Conservation (phyloP, 2,329 filamentous ascomycete genomes). For the Diaporthe ilicicola region DNA sequence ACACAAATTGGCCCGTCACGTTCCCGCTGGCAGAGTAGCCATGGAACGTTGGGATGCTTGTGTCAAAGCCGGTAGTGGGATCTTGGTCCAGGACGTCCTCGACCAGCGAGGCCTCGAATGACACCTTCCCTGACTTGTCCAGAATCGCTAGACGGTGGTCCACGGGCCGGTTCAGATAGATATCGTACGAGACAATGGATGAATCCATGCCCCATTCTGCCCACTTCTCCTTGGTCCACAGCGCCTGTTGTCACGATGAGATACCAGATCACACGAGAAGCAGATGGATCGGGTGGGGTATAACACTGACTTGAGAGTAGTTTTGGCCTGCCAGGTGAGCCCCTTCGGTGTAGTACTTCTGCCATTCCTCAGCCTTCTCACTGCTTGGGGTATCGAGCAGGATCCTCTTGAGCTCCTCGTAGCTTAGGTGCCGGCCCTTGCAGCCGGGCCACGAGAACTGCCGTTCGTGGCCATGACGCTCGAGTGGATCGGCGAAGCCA, state of each 20-base stretch:
- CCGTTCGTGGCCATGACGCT: conserved; percentile 41
- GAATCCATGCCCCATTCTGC: conserved; percentile 73
- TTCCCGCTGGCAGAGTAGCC: conserved; percentile 84
- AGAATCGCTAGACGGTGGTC: conserved; percentile 75
- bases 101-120: conserved; percentile 81
- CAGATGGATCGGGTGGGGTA: not conserved
- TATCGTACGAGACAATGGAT: conserved; percentile 74
- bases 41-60: conserved; percentile 83
- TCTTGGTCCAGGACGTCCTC: conserved; percentile 90
- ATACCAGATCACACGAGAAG: conserved; percentile 5
- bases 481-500: conserved; percentile 48
- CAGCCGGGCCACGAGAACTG: conserved; percentile 41
- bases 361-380: conserved; percentile 73
- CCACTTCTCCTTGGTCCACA: conserved; percentile 81
- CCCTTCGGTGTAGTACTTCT: conserved; percentile 79
- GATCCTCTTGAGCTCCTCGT: conserved; percentile 63
- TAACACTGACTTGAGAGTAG: conserved; percentile 66
- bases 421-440: conserved; percentile 46
- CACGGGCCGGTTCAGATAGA: conserved; percentile 80
- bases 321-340: conserved; percentile 82
- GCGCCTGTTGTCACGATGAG: conserved; percentile 53
- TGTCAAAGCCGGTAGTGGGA: conserved; percentile 74
- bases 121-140: conserved; percentile 64
- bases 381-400: conserved; percentile 66
- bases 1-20: conserved; percentile 79